Conservation (phyloP, 306 rosid species). For the cucumber (Cucumis sativus) region DNA sequence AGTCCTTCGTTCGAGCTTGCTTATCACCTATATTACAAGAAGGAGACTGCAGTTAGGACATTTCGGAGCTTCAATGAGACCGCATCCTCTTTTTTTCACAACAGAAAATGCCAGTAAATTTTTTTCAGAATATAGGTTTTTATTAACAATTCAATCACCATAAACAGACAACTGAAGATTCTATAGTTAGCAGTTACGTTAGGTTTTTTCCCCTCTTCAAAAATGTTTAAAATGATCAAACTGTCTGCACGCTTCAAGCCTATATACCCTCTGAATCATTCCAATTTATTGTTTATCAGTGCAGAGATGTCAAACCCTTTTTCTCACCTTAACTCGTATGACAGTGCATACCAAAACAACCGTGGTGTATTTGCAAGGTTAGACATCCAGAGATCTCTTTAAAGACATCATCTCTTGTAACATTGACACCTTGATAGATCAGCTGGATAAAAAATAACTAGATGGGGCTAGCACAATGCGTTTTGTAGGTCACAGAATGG, state of each 20-base stretch:
- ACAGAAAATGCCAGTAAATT: neutral
- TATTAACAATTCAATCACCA: neutral
- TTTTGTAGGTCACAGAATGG: neutral
- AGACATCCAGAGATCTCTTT: neutral
- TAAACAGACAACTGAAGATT: neutral
- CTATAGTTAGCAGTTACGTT: neutral
- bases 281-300: neutral
- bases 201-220: neutral
- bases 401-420: neutral
- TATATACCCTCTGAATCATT: neutral
- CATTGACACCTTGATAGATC: neutral
- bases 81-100: neutral
- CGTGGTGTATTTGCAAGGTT: neutral
- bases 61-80: neutral
- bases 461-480: neutral
- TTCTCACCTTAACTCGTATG: neutral
- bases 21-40: conserved; percentile 53
- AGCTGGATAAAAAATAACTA: neutral
- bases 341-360: neutral
- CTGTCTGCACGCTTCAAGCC: neutral
- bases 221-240: neutral
- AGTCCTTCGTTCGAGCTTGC: conserved; percentile 78
- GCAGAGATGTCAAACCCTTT: neutral
- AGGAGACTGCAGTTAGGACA: neutral
- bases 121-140: neutral